Evolutionary conservation across 176 grass and related monocot genomes (phyloP).

Genomic region (Raddia guianensis): DNA sequence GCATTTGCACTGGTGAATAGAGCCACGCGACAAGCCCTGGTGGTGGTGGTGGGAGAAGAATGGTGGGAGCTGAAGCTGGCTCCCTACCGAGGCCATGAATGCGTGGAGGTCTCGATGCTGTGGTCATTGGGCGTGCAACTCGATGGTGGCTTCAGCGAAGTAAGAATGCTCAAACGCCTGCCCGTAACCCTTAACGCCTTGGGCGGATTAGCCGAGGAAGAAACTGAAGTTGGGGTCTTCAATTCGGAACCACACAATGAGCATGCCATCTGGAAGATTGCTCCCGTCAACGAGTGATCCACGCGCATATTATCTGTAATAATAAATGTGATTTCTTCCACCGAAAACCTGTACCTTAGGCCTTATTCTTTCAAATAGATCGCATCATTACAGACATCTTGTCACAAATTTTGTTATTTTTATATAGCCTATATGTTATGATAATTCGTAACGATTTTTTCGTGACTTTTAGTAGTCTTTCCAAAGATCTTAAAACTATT

Average conservation of each 20-base stretch:
- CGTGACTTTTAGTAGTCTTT: no score
- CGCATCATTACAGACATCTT: no score
- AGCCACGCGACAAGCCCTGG: background rate
- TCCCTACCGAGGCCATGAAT: background rate
- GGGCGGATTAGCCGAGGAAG: background rate
- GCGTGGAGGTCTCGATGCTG: constrained; percentile 2
- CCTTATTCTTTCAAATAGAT: no score
- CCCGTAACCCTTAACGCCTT: background rate
- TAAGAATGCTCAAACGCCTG: background rate
- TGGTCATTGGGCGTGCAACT: background rate
- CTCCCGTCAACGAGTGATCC: background rate
- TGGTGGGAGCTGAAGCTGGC: background rate
- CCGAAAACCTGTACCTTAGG: no score
- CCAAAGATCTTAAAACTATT: no score
- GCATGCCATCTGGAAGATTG: background rate
- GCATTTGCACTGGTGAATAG: constrained; percentile 16
- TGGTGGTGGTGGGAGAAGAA: background rate
- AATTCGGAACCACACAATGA: background rate
- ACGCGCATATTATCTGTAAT: no score
- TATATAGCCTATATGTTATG: no score
- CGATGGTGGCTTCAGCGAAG: background rate
- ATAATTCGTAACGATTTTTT: no score
- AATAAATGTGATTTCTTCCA: no score
- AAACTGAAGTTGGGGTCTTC: background rate
- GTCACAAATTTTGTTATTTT: no score